A percentile compares a stretch with the other conserved stretches of the same genome.
phyloP scores from a whole-genome alignment of 805 yeast genomes.

The Zygotorulaspora chibaensis region DNA sequence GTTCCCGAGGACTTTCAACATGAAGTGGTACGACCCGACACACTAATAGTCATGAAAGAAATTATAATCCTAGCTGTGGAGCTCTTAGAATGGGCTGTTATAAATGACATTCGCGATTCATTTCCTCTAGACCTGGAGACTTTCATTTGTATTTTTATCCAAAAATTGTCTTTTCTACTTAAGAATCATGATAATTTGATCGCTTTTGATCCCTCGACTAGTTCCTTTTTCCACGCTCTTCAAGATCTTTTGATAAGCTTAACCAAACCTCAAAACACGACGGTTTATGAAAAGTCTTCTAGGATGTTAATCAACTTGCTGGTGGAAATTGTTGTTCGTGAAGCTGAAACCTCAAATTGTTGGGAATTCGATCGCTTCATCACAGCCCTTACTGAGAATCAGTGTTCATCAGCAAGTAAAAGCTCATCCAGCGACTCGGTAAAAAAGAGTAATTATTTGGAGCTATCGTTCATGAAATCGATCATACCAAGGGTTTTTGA shows the following conservation, averaged over 20 bases:
- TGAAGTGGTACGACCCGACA: neutral
- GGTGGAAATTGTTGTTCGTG: constrained; percentile 37
- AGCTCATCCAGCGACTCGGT: neutral
- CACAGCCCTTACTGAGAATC: constrained; percentile 2
- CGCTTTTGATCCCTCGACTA: constrained; percentile 34
- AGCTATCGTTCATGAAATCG: constrained; percentile 11
- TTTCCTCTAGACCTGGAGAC: constrained; percentile 34
- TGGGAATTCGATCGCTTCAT: constrained; percentile 20
- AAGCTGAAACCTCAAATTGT: constrained; percentile 20
- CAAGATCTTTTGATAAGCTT: constrained; percentile 32
- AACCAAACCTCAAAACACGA: constrained; percentile 32
- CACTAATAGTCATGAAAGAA: constrained; percentile 37
- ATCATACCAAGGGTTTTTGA: constrained; percentile 14
- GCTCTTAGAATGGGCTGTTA: constrained; percentile 36
- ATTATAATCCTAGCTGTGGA: constrained; percentile 37
- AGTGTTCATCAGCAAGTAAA: neutral
- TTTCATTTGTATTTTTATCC: constrained; percentile 26
- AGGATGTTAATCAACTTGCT: constrained; percentile 35
- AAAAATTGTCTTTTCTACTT: constrained; percentile 22
- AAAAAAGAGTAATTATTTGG: constrained; percentile 10
- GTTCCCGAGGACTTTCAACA: constrained; percentile 4
- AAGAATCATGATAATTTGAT: constrained; percentile 27
- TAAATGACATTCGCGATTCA: constrained; percentile 36
- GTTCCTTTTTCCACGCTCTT: constrained; percentile 17
- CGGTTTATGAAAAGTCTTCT: constrained; percentile 29